Percentiles rank a stretch among this genome's conserved stretches.
These are phyloP conservation scores for Naumovozyma baii DNA, from an alignment of 805 yeast species.

Conservation along the genomic window DNA sequence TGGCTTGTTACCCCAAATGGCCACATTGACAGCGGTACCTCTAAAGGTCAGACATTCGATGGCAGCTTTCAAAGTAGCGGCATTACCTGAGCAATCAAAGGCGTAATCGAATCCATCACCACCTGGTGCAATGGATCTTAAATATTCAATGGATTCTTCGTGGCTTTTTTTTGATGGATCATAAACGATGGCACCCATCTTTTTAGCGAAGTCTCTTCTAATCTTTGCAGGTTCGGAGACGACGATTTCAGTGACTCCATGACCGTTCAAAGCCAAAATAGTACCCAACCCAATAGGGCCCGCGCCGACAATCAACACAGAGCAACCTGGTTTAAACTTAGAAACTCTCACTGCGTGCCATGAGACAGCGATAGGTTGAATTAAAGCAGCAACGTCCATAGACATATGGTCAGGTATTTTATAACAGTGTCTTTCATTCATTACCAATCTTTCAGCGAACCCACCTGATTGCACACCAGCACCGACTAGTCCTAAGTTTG, in stretches of 20 bases:
- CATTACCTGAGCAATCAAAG: slow-evolving; percentile 45
- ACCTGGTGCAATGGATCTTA: slow-evolving; percentile 34
- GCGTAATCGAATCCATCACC: slow-evolving; percentile 42
- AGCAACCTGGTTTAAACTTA: slow-evolving; percentile 36
- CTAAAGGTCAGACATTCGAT: slow-evolving; percentile 42
- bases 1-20: slow-evolving; percentile 51
- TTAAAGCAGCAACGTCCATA: slow-evolving; percentile 46
- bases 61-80: slow-evolving; percentile 42
- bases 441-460: slow-evolving; percentile 40
- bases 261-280: slow-evolving; percentile 46
- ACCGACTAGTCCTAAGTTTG: slow-evolving; percentile 40
- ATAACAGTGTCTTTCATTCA: slow-evolving; percentile 33
- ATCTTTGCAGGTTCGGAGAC: slow-evolving; percentile 44
- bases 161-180: slow-evolving; percentile 38
- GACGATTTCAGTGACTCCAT: slow-evolving; percentile 41
- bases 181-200: slow-evolving; percentile 40
- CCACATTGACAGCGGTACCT: slow-evolving; percentile 55
- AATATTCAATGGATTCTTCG: slow-evolving; percentile 31
- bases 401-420: slow-evolving; percentile 37
- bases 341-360: slow-evolving; percentile 49
- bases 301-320: slow-evolving; percentile 46
- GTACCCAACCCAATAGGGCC: slow-evolving; percentile 59
- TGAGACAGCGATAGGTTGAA: slow-evolving; percentile 49
- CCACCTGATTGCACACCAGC: slow-evolving; percentile 52
- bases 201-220: slow-evolving; percentile 43